Conservation (phyloP, 768 basidiomycete genomes). For the Leccinellum albellum region DNA sequence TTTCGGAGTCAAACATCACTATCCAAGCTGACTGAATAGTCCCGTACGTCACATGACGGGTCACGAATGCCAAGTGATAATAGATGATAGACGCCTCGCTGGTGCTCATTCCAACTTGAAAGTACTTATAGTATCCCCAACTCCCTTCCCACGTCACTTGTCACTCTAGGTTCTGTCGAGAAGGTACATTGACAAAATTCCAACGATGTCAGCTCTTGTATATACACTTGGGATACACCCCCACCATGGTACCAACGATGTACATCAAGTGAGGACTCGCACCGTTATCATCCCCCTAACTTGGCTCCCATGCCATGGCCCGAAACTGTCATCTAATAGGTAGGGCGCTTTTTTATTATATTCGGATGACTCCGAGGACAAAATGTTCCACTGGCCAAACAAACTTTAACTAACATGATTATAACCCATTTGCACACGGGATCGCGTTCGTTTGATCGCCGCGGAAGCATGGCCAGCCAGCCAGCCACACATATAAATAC, state of each 20-base stretch:
- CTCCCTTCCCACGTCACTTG: background rate
- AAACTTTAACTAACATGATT: background rate
- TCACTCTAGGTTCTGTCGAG: background rate
- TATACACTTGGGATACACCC: background rate
- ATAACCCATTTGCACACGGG: background rate
- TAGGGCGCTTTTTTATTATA: background rate
- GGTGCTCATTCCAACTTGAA: background rate
- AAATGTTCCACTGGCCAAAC: background rate
- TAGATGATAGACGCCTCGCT: too few relatives aligned
- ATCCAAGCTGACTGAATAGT: slow-evolving; percentile 1
- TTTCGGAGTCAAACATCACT: background rate
- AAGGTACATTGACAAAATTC: background rate
- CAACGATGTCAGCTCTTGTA: background rate
- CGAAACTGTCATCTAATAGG: background rate
- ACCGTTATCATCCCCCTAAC: background rate
- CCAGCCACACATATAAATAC: background rate
- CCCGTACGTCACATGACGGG: background rate
- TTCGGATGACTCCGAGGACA: background rate
- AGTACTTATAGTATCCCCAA: background rate
- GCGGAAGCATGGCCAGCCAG: background rate
- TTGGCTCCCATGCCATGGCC: too few relatives aligned
- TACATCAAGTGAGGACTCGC: background rate
- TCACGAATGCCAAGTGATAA: too few relatives aligned
- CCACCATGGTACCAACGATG: background rate
- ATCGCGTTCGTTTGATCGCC: background rate